Evolutionary conservation across 306 rosid species (phyloP).

Genomic region (Fragaria nilgerrensis): DNA sequence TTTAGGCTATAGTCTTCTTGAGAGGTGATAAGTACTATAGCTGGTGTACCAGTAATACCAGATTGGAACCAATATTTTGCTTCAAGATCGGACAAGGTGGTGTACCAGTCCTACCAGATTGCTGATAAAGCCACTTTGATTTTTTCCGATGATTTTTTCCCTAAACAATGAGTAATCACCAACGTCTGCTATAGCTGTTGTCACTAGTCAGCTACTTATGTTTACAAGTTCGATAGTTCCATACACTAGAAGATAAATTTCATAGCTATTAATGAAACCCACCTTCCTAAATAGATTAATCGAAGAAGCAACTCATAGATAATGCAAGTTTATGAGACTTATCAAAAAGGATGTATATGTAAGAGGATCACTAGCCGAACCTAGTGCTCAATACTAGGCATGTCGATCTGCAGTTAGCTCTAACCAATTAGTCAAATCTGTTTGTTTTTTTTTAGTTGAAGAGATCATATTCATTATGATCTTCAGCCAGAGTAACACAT

Average conservation of each 20-base stretch:
- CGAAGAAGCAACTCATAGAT: neutral
- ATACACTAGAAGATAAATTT: neutral
- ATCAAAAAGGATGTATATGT: neutral
- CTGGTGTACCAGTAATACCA: constrained; percentile 1
- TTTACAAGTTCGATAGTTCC: neutral
- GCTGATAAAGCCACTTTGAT: neutral
- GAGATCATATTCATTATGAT: too few relatives aligned
- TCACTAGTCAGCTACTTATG: neutral
- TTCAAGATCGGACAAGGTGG: neutral
- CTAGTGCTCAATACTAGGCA: neutral
- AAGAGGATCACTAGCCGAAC: neutral
- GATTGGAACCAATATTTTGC: neutral
- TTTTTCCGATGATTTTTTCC: neutral
- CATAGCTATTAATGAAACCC: neutral
- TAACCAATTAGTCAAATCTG: too few relatives aligned
- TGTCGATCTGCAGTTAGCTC: neutral
- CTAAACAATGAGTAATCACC: neutral
- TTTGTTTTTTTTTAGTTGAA: too few relatives aligned
- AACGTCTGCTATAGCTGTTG: neutral
- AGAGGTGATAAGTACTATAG: neutral
- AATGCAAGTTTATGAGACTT: neutral
- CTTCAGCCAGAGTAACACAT: too few relatives aligned
- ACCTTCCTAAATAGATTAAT: neutral
- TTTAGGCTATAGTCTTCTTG: neutral
- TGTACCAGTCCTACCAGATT: constrained; percentile 1